Evolutionary conservation across 306 rosid genomes (phyloP).

Genomic region (Senna siamea): DNA sequence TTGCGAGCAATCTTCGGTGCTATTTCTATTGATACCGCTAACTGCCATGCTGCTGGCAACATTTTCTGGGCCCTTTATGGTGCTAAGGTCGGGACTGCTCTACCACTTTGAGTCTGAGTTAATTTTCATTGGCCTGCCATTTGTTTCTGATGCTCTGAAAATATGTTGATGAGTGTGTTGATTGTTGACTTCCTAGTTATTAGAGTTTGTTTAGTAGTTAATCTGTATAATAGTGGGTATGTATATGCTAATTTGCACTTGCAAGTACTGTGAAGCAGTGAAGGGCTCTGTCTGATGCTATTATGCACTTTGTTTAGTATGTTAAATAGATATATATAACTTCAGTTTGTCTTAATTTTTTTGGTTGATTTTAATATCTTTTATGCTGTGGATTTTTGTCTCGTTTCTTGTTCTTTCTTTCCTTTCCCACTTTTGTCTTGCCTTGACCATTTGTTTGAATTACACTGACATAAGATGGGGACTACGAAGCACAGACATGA

Average conservation of each 20-base stretch:
- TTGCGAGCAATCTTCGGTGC: slow-evolving; percentile 78
- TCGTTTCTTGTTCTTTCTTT: neutral
- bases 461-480: neutral
- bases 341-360: neutral
- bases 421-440: neutral
- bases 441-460: slow-evolving; percentile 3
- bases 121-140: neutral
- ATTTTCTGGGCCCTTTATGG: slow-evolving; percentile 60
- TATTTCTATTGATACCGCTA: slow-evolving; percentile 60
- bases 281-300: slow-evolving; percentile 17
- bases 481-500: too few relatives aligned
- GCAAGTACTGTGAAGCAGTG: slow-evolving; percentile 11
- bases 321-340: neutral
- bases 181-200: neutral
- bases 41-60: slow-evolving; percentile 58
- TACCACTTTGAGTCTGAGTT: slow-evolving; percentile 23
- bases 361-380: neutral
- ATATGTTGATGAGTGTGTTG: neutral
- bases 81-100: slow-evolving; percentile 40
- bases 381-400: neutral
- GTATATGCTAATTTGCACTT: neutral
- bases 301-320: neutral
- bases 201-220: slow-evolving; percentile 5
- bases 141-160: neutral
- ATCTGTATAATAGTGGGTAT: slow-evolving; percentile 18